Evolutionary conservation across 2,329 filamentous ascomycete genomes (phyloP).

Genomic region (Xylaria polymorpha): DNA sequence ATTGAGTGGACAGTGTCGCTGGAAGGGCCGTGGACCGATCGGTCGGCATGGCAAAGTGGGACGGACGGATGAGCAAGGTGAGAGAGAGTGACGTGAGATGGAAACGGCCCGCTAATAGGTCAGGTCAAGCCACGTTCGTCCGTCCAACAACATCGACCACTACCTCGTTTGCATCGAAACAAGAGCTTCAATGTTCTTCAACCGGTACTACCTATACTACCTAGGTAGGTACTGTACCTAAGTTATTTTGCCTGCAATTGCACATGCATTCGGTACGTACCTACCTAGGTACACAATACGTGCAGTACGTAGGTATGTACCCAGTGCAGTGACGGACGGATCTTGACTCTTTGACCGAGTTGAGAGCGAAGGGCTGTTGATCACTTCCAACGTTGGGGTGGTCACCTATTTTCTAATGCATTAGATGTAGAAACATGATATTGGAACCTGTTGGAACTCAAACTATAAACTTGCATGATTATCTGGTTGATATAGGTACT

Average conservation of each 20-base stretch:
- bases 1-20: neutral
- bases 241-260: too few species aligned
- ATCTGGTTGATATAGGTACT: neutral
- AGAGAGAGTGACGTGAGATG: conserved; percentile 33
- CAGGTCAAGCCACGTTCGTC: conserved; percentile 3
- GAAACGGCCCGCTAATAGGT: conserved; percentile 3
- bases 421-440: neutral
- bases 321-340: neutral
- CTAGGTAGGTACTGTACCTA: too few species aligned
- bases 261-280: too few species aligned
- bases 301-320: too few species aligned
- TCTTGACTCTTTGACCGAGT: too few species aligned
- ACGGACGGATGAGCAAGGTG: conserved; percentile 17
- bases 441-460: neutral
- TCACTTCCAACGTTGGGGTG: too few species aligned
- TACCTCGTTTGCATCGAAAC: too few species aligned
- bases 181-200: too few species aligned
- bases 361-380: too few species aligned
- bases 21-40: neutral
- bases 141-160: neutral
- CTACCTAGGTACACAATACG: too few species aligned
- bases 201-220: too few species aligned
- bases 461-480: neutral
- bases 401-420: neutral
- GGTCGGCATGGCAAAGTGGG: conserved; percentile 28